phyloP scores from a whole-genome alignment of 495 filamentous ascomycete genomes.

The Penicillium cinerascens region DNA sequence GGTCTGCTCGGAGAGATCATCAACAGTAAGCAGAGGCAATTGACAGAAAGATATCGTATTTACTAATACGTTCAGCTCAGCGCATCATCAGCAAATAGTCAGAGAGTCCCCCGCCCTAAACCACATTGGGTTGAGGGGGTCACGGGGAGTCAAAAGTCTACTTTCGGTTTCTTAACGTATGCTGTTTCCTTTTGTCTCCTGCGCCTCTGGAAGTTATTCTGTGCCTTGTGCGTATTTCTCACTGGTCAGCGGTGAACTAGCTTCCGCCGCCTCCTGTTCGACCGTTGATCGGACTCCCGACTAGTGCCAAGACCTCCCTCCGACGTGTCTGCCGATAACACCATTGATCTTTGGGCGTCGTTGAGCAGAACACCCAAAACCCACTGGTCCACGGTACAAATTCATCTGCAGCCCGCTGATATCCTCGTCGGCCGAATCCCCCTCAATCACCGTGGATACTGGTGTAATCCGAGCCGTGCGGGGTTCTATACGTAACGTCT shows the following conservation, averaged over 20 bases:
- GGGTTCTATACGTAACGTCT: conserved; percentile 10
- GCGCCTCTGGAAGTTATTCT: neutral
- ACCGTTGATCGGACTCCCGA: conserved; percentile 13
- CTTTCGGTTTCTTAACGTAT: neutral
- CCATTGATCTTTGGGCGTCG: neutral
- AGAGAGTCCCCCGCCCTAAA: conserved; percentile 30
- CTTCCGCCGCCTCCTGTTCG: neutral
- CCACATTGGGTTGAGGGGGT: conserved; percentile 23
- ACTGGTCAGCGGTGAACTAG: neutral
- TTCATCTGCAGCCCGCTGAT: neutral
- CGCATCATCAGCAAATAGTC: neutral
- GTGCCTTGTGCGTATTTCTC: neutral
- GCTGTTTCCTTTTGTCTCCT: neutral
- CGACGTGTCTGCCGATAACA: conserved; percentile 22
- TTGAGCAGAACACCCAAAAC: neutral
- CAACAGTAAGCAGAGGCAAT: too few relatives aligned
- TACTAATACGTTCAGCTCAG: conserved; percentile 2
- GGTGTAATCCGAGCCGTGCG: conserved; percentile 16
- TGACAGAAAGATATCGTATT: conserved; percentile 1
- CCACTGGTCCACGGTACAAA: neutral
- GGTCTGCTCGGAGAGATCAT: conserved; percentile 9
- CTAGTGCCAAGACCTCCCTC: conserved; percentile 13
- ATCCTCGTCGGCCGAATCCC: neutral
- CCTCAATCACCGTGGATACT: neutral
- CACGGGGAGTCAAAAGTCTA: conserved; percentile 15